Conservation (phyloP, 2,329 filamentous ascomycete species). For the Claviceps capensis region DNA sequence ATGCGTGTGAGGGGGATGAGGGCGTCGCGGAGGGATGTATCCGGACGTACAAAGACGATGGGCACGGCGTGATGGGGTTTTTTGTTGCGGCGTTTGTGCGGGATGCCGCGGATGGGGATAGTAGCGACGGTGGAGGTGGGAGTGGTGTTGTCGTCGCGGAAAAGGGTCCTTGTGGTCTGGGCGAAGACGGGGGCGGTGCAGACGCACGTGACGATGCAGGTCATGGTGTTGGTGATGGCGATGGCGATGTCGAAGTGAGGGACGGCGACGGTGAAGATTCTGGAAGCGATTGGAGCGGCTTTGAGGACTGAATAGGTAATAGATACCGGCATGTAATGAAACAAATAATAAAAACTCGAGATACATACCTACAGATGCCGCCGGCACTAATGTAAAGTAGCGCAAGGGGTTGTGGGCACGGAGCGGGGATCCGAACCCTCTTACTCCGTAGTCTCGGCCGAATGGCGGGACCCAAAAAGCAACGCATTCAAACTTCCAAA, state of each 20-base stretch:
- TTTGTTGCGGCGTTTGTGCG: slow-evolving; percentile 77
- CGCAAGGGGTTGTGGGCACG: no score
- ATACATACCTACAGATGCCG: no score
- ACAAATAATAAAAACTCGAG: no score
- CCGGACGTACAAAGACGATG: slow-evolving; percentile 66
- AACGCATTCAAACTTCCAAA: no score
- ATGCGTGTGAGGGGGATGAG: slow-evolving; percentile 34
- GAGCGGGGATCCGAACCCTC: no score
- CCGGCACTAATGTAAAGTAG: no score
- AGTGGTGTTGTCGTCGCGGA: slow-evolving; percentile 13
- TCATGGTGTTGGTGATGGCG: slow-evolving; percentile 23
- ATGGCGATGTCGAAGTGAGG: slow-evolving; percentile 16
- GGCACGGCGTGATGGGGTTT: slow-evolving; percentile 82
- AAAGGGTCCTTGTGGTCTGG: slow-evolving; percentile 39
- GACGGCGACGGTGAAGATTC: slow-evolving; percentile 10
- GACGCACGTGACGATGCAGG: slow-evolving; percentile 20
- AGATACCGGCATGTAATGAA: no score
- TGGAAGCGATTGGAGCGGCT: slow-evolving; percentile 8
- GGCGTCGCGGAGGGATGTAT: slow-evolving; percentile 62
- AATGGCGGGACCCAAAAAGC: no score
- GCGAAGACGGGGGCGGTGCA: slow-evolving; percentile 39
- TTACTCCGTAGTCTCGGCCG: no score
- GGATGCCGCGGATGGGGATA: slow-evolving; percentile 4
- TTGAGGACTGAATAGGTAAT: slow-evolving; percentile 5
- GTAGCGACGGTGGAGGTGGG: background rate